Percentiles rank a stretch among this genome's conserved stretches.
phyloP scores from a whole-genome alignment of 139 green algal genomes.

The Pedinophyceae sp. region DNA sequence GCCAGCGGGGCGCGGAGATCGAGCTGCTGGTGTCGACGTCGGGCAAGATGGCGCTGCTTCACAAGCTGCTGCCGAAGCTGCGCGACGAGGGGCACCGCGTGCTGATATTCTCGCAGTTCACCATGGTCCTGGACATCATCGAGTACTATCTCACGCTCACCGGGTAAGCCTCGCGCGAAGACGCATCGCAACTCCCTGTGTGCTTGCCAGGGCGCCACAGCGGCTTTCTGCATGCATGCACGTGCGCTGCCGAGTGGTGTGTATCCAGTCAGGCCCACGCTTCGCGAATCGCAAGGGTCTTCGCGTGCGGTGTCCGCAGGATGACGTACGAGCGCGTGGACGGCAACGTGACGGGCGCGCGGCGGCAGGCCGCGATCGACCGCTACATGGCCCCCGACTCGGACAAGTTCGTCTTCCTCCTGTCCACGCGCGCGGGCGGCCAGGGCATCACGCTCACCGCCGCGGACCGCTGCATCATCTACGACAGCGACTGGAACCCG shows the following conservation, averaged over 20 bases:
- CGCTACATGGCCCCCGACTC: conserved; percentile 31
- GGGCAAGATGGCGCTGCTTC: conserved; percentile 65
- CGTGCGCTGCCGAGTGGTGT: conserved; percentile 4
- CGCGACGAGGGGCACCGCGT: conserved; percentile 49
- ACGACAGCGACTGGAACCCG: conserved; percentile 88
- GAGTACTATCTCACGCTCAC: conserved; percentile 49
- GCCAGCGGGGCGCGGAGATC: conserved; percentile 7
- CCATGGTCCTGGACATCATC: conserved; percentile 76
- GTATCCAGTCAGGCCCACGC: background rate
- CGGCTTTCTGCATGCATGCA: too few relatives aligned
- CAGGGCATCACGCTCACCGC: conserved; percentile 92
- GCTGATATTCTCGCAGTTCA: conserved; percentile 86
- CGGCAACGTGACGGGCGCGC: conserved; percentile 26
- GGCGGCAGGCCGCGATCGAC: conserved; percentile 75
- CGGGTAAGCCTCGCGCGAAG: conserved; percentile 28
- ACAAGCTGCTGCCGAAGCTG: conserved; percentile 73
- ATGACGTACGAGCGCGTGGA: conserved; percentile 87
- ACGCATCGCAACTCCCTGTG: too few relatives aligned
- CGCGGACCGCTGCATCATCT: conserved; percentile 87
- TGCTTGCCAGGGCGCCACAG: too few relatives aligned
- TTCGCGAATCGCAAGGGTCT: background rate
- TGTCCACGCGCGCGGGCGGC: conserved; percentile 50
- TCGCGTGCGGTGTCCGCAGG: too few relatives aligned
- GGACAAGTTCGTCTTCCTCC: conserved; percentile 18
- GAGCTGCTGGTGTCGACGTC: conserved; percentile 38